Base-by-base conservation (phyloP, 768 basidiomycete genomes). In the Lactarius sp. region DNA sequence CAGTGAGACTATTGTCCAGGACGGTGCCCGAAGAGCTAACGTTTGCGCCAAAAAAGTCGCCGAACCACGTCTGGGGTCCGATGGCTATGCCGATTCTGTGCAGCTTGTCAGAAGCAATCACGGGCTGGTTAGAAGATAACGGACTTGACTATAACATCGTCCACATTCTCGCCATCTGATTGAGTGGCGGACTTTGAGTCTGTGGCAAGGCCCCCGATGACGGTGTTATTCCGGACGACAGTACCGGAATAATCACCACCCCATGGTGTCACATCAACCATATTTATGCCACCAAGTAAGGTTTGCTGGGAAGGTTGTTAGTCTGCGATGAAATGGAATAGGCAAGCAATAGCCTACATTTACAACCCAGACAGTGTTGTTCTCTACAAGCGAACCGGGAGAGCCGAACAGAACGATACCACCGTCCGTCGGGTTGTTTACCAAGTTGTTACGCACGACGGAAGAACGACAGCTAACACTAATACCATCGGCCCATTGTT, bases 401-500 rank as follows among this genome's bases (percentile, higher is more conserved):
- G 88, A 75, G 22, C 89, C 90, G 68, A 92, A 92, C 0, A 92
- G 65, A 0, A 90, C 88, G 52, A 92, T 88, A 6, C 85, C 90
- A 8, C 90, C 90, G 68, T 92, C 90, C 0, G 90, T 92, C 9
- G 90, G 80, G 60, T 83, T 84, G 66, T 83, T 78, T 52, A 92
- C 75, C 77, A 84, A 79, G 73, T 92, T 92, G 66, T 87, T 84
- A 66, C 79, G 81, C 37, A 92, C 77, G 42, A 83, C 64, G 64
- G 81, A 79, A 71, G 85, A 83, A 65, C 73, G 75, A 71, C 90
- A 92, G 66, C 83, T 83, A 57, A 91, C 72, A 67, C 87, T 90
- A 69, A 92, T 86, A 6, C 90, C 90, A 70, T 92, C 90, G 1
- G 90, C 88, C 90, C 90, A 92, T 71, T 90, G 75, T 65, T 85